Base-by-base conservation (phyloP, 106 monocot genomes). In the Triglochin maritima region DNA sequence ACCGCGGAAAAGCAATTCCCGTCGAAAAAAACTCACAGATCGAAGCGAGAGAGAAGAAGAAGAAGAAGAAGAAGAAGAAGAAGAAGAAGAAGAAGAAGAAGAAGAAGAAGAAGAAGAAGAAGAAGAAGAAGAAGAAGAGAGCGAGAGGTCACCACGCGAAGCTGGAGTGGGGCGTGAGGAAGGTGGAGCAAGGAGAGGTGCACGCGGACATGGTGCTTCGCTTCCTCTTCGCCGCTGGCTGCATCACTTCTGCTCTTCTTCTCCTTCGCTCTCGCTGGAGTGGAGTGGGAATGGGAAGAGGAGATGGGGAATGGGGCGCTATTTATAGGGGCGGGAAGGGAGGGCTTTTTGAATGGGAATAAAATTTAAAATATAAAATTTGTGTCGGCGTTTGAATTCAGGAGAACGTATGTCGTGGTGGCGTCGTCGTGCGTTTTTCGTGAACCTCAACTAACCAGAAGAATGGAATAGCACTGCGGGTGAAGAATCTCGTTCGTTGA, bases 151-250 rank as follows among this genome's bases (percentile, higher is more conserved):
- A 78, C 78, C 78, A 78, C 42, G 17, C 14, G 71, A 78, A 78
- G 78, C 44, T 67, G 57, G 78, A 67, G 72, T 65, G 71, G 7
- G 72, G 46, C 46, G 72, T 59, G 41, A 72, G 78, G 46, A 78
- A 72, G 44, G 50, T 50, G 10, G 65, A 46, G 10, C 57, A 47
- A 42, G 79, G 79, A 49, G 79, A 79, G 41, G 45, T 79, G 74
- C 79, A 79, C 46, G 70, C 68, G 4, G 74, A 9, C 49, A 79
- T 63, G 17, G 74, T 65, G 5, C 50, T 62, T 64, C 58, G 55
- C 57, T 50, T 57, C 58, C 59, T 69, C 65, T 69, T 79, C 44
- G 57, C 70, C 57, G 41, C 2, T 13, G 47, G 12, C 62, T 53
- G 50, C 68, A 17, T 70, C 79, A 44, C 69, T 64, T 54, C 17